Evolutionary conservation across 371 early-diverging fungal species (phyloP).

Genomic region (Mortierella sp.): DNA sequence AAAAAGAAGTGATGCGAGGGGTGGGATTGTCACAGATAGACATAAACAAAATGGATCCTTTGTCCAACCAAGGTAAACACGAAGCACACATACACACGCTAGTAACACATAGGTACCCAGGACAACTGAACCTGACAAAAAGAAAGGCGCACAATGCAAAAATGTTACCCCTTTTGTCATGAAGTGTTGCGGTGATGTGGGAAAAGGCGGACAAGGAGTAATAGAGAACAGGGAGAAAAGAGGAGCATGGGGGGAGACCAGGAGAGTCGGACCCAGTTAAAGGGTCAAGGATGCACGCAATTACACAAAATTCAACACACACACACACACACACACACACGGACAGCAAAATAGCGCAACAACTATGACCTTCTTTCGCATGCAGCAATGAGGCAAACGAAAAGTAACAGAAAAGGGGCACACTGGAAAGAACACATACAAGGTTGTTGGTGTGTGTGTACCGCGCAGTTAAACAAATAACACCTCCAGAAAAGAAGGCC

Average conservation of each 20-base stretch:
- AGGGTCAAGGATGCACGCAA: slow-evolving; percentile 3
- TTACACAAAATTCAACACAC: neutral
- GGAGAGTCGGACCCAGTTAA: neutral
- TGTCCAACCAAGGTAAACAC: neutral
- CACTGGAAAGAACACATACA: neutral
- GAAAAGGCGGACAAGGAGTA: neutral
- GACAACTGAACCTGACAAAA: neutral
- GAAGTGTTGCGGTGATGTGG: neutral
- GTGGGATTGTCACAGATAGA: neutral
- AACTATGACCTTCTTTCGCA: neutral
- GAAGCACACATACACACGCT: neutral
- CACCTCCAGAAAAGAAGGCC: neutral
- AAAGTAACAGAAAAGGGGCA: neutral
- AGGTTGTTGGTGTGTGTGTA: neutral
- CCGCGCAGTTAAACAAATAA: neutral
- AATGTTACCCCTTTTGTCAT: neutral
- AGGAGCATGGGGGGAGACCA: neutral
- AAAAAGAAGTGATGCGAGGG: neutral
- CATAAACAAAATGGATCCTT: slow-evolving; percentile 5
- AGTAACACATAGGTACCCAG: neutral
- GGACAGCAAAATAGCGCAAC: neutral
- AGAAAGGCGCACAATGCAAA: neutral
- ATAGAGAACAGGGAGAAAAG: neutral
- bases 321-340: neutral
- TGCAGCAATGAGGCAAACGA: neutral